phyloP scores from a whole-genome alignment of 352 stramenopile species.

The Aphanomyces stellatus region DNA sequence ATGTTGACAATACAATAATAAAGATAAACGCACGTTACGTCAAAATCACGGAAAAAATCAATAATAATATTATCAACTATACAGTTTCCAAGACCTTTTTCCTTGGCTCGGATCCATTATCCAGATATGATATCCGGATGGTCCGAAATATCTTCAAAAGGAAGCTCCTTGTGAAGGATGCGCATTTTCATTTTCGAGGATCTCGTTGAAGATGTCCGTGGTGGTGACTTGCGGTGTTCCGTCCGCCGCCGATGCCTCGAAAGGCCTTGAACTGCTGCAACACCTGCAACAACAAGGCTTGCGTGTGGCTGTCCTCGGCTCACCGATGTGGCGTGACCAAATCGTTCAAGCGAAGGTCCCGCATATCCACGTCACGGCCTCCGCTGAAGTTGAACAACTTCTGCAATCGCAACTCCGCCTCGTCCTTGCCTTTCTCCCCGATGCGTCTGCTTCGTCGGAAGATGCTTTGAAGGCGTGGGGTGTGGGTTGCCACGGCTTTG shows the following conservation, averaged over 20 bases:
- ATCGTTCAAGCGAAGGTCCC: constrained; percentile 67
- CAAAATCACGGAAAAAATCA: too few relatives aligned
- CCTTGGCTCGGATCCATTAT: neutral
- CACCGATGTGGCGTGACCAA: constrained; percentile 37
- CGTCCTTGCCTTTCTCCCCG: constrained; percentile 51
- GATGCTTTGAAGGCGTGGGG: constrained; percentile 52
- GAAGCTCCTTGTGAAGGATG: neutral
- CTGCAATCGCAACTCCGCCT: constrained; percentile 57
- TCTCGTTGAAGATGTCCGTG: constrained; percentile 9
- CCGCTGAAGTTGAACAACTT: constrained; percentile 59
- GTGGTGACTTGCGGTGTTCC: constrained; percentile 19
- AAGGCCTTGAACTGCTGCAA: constrained; percentile 19
- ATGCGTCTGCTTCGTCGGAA: constrained; percentile 24
- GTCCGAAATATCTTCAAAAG: too few relatives aligned
- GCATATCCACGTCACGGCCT: constrained; percentile 49
- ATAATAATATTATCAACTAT: neutral
- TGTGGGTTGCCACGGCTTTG: constrained; percentile 64
- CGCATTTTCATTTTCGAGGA: neutral
- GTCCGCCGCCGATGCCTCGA: neutral
- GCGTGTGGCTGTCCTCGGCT: constrained; percentile 54
- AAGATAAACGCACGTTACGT: too few relatives aligned
- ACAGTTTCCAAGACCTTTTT: neutral
- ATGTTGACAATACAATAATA: too few relatives aligned
- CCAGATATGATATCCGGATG: neutral
- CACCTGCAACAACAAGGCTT: constrained; percentile 45